Base-by-base conservation (phyloP, 352 stramenopile genomes). In the Phytophthora aleatoria region DNA sequence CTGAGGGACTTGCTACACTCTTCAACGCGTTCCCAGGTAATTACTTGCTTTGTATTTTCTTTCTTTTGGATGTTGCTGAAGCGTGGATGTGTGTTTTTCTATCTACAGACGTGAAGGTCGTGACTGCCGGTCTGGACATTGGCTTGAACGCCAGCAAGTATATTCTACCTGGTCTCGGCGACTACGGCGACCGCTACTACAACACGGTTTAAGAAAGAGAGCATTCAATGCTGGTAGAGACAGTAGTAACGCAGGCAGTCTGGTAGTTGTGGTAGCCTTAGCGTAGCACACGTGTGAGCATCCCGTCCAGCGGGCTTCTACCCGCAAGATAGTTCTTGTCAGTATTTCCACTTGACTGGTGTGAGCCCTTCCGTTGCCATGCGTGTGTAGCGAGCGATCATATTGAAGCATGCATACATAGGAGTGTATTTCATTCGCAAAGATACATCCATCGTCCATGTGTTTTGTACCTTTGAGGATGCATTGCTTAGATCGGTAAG, bases 181-280 rank as follows among this genome's bases (percentile, higher is more conserved):
- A 99, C 83, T 99, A 98, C 69, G 94, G 94, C 16, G 95, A 98
- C 75, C 81, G 94, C 49, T 99, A 96, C 76, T 98, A 83, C 68
- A 90, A 90, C 79, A 90, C 81, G 13, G 73, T 87, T 52, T 73
- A 60, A 66, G 35, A 31, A 0, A 3, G 16, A 20, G 16, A 50
- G 7, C 5, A 31, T 15, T 7, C 36, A 11, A 42, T 48, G 30
- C 10, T 38, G 44, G 30, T 20, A 43, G 15, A 48, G 30, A 30
- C 31, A 64, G 51, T 58, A 64, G 50, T 50, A 56, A 48, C 38
- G 42, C 61, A 64, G 42, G 13, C 39, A 58, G 13, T 50, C 35
- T 59, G 45, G 30, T 45, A 57, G 44, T 43, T 63, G 35, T n/a
- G 43, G 28, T 52, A 61, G 31, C 12, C 13, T 57, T 24, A 63